Evolutionary conservation across 805 yeast genomes (phyloP), one percentile per base, ranked within the genome.

Genomic region (Pichia pseudocactophila): DNA sequence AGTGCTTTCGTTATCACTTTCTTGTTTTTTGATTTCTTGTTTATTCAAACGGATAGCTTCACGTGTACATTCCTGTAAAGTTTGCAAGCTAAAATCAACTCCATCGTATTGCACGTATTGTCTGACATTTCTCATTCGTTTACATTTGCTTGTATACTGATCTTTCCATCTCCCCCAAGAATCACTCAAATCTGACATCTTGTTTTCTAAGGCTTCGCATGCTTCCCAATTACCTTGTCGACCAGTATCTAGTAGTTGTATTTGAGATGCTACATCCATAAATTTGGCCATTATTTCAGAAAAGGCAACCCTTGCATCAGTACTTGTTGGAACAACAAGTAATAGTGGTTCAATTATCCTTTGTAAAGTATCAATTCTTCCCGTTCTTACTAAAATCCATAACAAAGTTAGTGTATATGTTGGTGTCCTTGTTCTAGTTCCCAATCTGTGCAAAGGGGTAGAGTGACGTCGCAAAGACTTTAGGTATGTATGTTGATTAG

Each of bases 81-180:
- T 36, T 1, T 17, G 3, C 30, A 39, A 25, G 3, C 39, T 35
- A 5, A 15, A 18, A 20, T 32, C 37, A 27, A 39, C 25, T 7
- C 28, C 30, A 20, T 39, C 37, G 40, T 36, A 37, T 13, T 15
- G 25, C 27, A 17, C 41, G 22, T 27, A 43, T 31, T 43, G 46
- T 34, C 20, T 30, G n/a, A 39, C 30, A 30, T 39, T 39, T 35
- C 31, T 39, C 20, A 30, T 35, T 15, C 35, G 35, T 28, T 32
- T 30, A 20, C 22, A 34, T 19, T 22, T 39, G 7, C 31, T 37
- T 3, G 42, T 28, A 35, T 28, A 43, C 12, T 43, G 46, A 16
- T 43, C 37, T n/a, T 39, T 43, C 46, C 46, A 43, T 30, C 33
- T 39, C 7, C 19, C 15, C 46, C 46, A 43, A 12, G 22, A 22